Evolutionary conservation across 192 early-diverging fungal species (phyloP), one percentile per base, ranked within the genome.

Genomic region (Phycomyces blakesleeanus): DNA sequence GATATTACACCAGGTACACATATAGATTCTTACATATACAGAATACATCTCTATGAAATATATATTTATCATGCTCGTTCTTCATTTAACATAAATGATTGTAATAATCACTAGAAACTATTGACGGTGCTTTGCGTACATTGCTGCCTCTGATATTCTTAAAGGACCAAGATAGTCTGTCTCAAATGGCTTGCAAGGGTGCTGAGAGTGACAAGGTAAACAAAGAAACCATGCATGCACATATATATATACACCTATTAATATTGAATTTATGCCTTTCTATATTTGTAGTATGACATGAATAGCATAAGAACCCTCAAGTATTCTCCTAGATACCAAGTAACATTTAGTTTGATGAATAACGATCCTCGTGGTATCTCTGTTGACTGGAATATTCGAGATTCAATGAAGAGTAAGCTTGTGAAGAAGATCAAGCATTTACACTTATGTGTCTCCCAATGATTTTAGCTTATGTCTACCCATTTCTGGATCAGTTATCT

Each of bases 341-440:
- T 96, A 39, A 89, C 88, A 2, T 89, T 96, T 56, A 95, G 89
- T 58, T 73, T 98, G 15, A 82, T 97, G 72, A 93, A 91, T 63
- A 93, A 85, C 11, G 80, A 96, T 54, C 90, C 95, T 0, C 77
- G 72, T 7, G 80, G 81, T n/a, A 71, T 83, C 3, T 59, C 76
- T 2, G 79, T 91, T 0, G 81, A 82, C 50, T 99, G 97, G 97
- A 88, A 93, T 51, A 91, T 94, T 58, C 80, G 91, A 60, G 72
- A 72, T 5, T 87, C 90, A 0, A 75, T 93, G 6, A 60, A 81
- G 20, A 76, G 87, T 87, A 72, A 60, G 61, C 0, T 20, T 39
- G 12, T n/a, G 0, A 14, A 39, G 40, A 21, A 1, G 2, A 34
- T 34, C 29, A 34, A 34, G 0, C 25, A 42, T 24, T 20, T 20